Conservation (phyloP, 2,329 filamentous ascomycete species). For the Balansia obtecta region DNA sequence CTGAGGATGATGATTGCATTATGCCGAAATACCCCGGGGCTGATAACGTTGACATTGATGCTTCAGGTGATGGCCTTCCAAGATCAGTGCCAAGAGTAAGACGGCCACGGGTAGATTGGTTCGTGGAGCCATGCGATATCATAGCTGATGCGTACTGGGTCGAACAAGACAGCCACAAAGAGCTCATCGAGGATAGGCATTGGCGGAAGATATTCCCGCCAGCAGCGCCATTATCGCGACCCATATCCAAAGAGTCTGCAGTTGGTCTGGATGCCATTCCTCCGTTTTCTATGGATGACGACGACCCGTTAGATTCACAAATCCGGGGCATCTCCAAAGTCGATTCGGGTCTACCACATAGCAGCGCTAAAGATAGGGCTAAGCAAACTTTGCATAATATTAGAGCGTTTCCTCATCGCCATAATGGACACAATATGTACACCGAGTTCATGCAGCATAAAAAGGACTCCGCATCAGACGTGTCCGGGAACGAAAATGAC, state of each 20-base stretch:
- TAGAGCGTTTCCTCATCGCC: constrained; percentile 41
- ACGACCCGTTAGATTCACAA: constrained; percentile 11
- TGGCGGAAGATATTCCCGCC: constrained; percentile 60
- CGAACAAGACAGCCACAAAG: constrained; percentile 70
- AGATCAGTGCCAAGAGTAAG: constrained; percentile 45
- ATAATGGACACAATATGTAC: constrained; percentile 33
- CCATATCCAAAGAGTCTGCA: constrained; percentile 19
- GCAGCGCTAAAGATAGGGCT: constrained; percentile 44
- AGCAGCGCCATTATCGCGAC: constrained; percentile 15
- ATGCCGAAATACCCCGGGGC: constrained; percentile 36
- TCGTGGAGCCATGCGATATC: constrained; percentile 69
- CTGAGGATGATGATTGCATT: constrained; percentile 12
- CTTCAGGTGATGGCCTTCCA: constrained; percentile 30
- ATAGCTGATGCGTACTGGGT: constrained; percentile 87
- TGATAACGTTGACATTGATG: constrained; percentile 29
- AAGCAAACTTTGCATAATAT: constrained; percentile 47
- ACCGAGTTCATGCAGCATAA: constrained; percentile 41
- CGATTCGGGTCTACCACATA: constrained; percentile 33
- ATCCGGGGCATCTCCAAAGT: constrained; percentile 13
- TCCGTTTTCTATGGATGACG: constrained; percentile 16
- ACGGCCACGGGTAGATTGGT: constrained; percentile 74
- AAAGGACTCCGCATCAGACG: constrained; percentile 41
- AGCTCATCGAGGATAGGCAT: constrained; percentile 66
- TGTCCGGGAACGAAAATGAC: constrained; percentile 45
- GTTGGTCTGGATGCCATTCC: constrained; percentile 15